Percentiles rank a stretch among this genome's conserved stretches.
Conservation (phyloP, 371 early-diverging fungal species). For the Encephalitozoon romaleae region DNA sequence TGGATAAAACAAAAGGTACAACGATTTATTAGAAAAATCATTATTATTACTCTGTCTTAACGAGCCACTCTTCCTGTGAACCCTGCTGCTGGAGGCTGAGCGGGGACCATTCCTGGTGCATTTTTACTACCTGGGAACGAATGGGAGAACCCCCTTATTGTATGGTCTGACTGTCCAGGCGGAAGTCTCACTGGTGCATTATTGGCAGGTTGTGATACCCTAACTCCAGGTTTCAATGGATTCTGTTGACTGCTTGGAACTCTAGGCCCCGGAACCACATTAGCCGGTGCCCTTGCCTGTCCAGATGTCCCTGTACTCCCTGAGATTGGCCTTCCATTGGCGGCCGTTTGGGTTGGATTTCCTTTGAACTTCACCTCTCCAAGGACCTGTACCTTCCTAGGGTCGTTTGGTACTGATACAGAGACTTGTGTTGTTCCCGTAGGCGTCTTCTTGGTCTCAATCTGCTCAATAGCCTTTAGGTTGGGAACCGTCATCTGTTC, state of each 20-base stretch:
- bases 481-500: constrained; percentile 15
- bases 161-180: not conserved
- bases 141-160: not conserved
- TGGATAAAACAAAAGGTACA: not conserved
- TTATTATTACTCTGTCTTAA: not conserved
- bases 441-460: not conserved
- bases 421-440: not conserved
- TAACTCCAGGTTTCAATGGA: not conserved
- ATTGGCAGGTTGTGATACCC: not conserved
- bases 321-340: not conserved
- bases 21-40: not conserved
- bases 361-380: not conserved
- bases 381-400: not conserved
- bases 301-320: not conserved
- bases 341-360: not conserved
- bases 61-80: not conserved
- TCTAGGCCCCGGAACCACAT: not conserved
- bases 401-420: not conserved
- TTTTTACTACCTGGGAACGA: not conserved
- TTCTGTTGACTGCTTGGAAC: not conserved
- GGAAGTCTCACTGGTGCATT: not conserved
- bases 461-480: constrained; percentile 6
- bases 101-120: not conserved
- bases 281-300: not conserved
- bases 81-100: not conserved